These are phyloP conservation scores for Candida pseudocylindracea DNA, from an alignment of 1,139 yeast species.

Conservation along the genomic window DNA sequence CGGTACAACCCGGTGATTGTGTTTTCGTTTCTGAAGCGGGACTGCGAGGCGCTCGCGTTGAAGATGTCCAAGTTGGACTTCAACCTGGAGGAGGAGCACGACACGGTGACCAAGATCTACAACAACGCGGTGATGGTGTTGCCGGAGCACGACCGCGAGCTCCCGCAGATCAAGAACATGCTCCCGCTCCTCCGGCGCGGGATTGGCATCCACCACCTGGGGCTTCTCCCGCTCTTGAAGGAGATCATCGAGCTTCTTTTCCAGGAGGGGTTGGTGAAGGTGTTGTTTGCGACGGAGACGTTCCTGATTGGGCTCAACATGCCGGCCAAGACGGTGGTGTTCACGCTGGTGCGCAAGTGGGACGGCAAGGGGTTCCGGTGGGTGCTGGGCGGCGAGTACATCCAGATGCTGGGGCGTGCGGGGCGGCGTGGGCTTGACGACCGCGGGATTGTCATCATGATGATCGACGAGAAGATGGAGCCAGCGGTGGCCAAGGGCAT, in stretches of 20 bases:
- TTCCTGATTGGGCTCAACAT: constrained; percentile 94
- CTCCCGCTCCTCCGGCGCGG: constrained; percentile 80
- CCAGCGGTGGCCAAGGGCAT: constrained; percentile 97
- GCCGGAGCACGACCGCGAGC: constrained; percentile 75
- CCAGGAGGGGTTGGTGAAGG: constrained; percentile 91
- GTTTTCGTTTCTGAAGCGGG: constrained; percentile 88
- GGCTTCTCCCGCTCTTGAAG: constrained; percentile 80
- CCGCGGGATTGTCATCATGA: constrained; percentile 95
- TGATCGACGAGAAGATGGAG: constrained; percentile 99
- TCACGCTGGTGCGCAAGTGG: constrained; percentile 94
- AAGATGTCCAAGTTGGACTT: constrained; percentile 91
- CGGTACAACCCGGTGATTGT: constrained; percentile 96
- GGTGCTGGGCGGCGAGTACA: constrained; percentile 98
- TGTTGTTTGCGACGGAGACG: constrained; percentile 44
- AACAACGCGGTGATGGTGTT: constrained; percentile 70
- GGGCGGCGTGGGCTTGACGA: constrained; percentile 99
- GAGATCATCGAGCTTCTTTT: constrained; percentile 93
- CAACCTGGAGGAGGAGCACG: constrained; percentile 82
- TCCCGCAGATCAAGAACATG: constrained; percentile 86
- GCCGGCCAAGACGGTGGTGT: constrained; percentile 98
- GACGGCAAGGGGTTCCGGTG: constrained; percentile 94
- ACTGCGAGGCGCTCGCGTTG: constrained; percentile 83
- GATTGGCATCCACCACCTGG: constrained; percentile 97
- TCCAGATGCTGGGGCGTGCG: constrained; percentile 99
- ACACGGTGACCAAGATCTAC: constrained; percentile 70